Base-by-base conservation (phyloP, 106 monocot species). In the Allium cepa region DNA sequence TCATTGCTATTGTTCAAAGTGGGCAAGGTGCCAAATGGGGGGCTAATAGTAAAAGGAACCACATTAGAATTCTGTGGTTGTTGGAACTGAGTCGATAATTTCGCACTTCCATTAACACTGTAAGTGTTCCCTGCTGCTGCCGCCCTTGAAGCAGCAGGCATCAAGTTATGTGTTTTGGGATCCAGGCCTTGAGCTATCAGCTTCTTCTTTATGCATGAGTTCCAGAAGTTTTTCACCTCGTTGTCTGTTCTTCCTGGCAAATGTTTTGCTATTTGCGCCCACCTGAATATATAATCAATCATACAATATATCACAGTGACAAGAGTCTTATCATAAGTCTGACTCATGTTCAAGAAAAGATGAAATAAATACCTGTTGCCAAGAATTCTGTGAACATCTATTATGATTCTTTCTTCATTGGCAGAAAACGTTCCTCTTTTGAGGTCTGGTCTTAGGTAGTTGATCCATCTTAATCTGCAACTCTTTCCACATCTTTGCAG, bases 261-360 rank as follows among this genome's bases (percentile, higher is more conserved):
- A 67, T 90, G 90, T 64, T 90, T 90, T 7, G 90, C 90, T 70
- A 90, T 90, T 72, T 90, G 90, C 50, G 90, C 90, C 90, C 90
- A 90, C 63, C 85, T 90, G 80, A 72, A 66, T 46, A 17, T 15
- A 55, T 5, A 36, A 36, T 36, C 36, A 36, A 36, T 36, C 36
- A 36, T 36, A 1, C 36, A 36, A 36, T 36, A 36, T 36, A 36
- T 36, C 3, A 36, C 36, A 36, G 4, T 36, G 36, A 36, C 36
- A 36, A 36, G 36, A 36, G 36, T 36, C 5, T 36, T 36, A 36
- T 36, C 36, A 36, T 36, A 4, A 36, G 5, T 4, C 36, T 36
- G 3, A 4, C 36, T 36, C 36, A 36, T 36, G 3, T 36, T 36
- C 4, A 36, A 36, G 36, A 36, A 36, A 36, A 36, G 36, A 36